Percentiles rank a stretch among this genome's conserved stretches.
Evolutionary conservation across 768 basidiomycete species (phyloP).

Genomic region (Boletus reticulatus): DNA sequence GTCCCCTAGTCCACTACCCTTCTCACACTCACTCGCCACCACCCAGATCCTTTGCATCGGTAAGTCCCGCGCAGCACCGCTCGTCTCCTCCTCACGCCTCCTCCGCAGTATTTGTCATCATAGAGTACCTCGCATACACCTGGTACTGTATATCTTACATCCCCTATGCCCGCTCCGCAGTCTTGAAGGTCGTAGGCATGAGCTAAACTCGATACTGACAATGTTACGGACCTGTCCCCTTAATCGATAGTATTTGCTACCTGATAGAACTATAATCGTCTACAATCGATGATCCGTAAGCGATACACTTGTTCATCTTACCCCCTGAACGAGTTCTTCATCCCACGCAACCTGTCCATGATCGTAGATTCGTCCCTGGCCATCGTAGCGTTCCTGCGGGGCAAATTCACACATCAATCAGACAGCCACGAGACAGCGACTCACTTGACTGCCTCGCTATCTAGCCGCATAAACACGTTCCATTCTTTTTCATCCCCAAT

Average conservation of each 20-base stretch:
- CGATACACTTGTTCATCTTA: no score
- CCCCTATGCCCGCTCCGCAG: conserved; percentile 80
- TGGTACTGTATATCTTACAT: conserved; percentile 91
- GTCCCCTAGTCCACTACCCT: conserved; percentile 24
- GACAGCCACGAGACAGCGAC: conserved; percentile 20
- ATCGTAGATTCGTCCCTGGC: conserved; percentile 45
- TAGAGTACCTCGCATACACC: conserved; percentile 88
- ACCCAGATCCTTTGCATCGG: conserved; percentile 65
- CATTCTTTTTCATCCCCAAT: conserved; percentile 92
- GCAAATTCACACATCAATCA: not conserved
- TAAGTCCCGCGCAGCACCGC: conserved; percentile 25
- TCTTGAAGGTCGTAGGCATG: conserved; percentile 61
- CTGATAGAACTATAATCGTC: no score
- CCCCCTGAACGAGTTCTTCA: conserved; percentile 84
- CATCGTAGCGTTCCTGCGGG: conserved; percentile 48
- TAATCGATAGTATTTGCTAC: no score
- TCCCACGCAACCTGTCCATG: conserved; percentile 72
- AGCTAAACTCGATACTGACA: not conserved
- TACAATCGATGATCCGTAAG: no score
- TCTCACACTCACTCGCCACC: not conserved
- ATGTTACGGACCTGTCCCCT: not conserved
- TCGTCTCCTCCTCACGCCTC: not conserved
- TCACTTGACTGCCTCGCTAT: conserved; percentile 60
- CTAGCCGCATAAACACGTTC: conserved; percentile 93
- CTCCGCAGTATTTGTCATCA: conserved; percentile 76